Evolutionary conservation across 495 filamentous ascomycete species (phyloP).

Genomic region (Daldinia concentrica): DNA sequence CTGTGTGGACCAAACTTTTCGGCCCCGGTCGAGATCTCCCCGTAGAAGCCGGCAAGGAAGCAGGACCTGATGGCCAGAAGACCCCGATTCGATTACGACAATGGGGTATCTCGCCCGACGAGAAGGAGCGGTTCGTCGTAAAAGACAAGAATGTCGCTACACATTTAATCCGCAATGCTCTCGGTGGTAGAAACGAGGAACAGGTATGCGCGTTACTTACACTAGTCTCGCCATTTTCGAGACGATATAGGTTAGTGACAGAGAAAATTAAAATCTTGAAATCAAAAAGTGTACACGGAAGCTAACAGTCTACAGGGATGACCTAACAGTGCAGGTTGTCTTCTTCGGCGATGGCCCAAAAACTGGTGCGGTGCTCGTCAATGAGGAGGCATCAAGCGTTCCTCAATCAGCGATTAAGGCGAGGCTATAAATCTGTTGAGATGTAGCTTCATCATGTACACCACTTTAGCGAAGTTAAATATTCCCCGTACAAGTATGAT

Average conservation of each 20-base stretch:
- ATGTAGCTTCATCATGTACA: conserved; percentile 12
- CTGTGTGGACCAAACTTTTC: conserved; percentile 67
- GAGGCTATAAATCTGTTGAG: conserved; percentile 47
- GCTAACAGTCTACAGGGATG: conserved; percentile 62
- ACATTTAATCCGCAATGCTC: conserved; percentile 93
- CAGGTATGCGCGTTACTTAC: conserved; percentile 95
- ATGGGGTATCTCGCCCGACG: conserved; percentile 75
- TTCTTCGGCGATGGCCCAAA: conserved; percentile 90
- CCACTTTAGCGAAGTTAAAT: background rate
- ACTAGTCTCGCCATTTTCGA: conserved; percentile 86
- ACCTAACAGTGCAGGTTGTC: conserved; percentile 97
- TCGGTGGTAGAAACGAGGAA: conserved; percentile 92
- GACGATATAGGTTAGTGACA: conserved; percentile 77
- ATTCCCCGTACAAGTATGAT: background rate
- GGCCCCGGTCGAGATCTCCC: conserved; percentile 63
- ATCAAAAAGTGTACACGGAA: background rate
- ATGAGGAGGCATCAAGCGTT: conserved; percentile 83
- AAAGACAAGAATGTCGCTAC: conserved; percentile 97
- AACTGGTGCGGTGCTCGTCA: conserved; percentile 78
- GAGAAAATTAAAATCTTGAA: no score
- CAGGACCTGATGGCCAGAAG: conserved; percentile 61
- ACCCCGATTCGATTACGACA: conserved; percentile 86
- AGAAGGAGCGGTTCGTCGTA: conserved; percentile 83
- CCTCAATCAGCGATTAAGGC: conserved; percentile 59
- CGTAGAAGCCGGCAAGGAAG: conserved; percentile 57